Evolutionary conservation across 306 rosid species (phyloP).

Genomic region (Adenanthera pavonina): DNA sequence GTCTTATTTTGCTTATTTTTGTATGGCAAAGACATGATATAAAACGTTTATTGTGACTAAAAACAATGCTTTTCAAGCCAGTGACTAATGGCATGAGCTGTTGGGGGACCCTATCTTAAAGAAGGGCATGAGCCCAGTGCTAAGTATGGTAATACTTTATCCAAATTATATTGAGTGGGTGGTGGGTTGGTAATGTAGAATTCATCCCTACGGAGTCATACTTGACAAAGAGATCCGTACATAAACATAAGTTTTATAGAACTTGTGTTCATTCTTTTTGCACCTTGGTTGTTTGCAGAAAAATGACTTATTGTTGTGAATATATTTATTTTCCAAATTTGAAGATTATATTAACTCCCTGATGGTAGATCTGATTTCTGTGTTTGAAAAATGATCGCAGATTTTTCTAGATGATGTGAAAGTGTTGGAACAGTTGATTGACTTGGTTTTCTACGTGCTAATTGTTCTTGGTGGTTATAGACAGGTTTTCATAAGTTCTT

Average conservation of each 20-base stretch:
- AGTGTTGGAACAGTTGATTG: constrained; percentile 77
- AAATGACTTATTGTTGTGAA: constrained; percentile 5
- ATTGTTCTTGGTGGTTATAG: constrained; percentile 68
- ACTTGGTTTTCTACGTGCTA: constrained; percentile 81
- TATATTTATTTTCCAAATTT: constrained; percentile 24
- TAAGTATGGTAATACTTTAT: constrained; percentile 27
- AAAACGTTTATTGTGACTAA: constrained; percentile 25
- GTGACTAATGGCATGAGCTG: constrained; percentile 4
- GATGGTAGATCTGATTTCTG: constrained; percentile 41
- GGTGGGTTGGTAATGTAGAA: constrained; percentile 4
- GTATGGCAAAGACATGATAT: constrained; percentile 9
- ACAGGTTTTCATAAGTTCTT: constrained; percentile 64
- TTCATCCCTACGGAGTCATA: neutral
- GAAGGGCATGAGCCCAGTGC: constrained; percentile 27
- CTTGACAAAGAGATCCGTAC: constrained; percentile 1
- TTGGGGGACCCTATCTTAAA: constrained; percentile 24
- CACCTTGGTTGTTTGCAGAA: constrained; percentile 24
- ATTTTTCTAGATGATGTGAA: constrained; percentile 85
- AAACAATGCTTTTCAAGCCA: constrained; percentile 21
- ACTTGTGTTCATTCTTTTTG: constrained; percentile 27
- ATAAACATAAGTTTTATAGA: constrained; percentile 8
- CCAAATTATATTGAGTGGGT: constrained; percentile 5
- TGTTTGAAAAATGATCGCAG: constrained; percentile 56
- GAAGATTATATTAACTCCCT: constrained; percentile 34
- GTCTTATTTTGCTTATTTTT: constrained; percentile 21